Percentiles rank a stretch among this genome's conserved stretches.
phyloP scores from a whole-genome alignment of 371 early-diverging fungal species.

The Syncephalastrum sp. region DNA sequence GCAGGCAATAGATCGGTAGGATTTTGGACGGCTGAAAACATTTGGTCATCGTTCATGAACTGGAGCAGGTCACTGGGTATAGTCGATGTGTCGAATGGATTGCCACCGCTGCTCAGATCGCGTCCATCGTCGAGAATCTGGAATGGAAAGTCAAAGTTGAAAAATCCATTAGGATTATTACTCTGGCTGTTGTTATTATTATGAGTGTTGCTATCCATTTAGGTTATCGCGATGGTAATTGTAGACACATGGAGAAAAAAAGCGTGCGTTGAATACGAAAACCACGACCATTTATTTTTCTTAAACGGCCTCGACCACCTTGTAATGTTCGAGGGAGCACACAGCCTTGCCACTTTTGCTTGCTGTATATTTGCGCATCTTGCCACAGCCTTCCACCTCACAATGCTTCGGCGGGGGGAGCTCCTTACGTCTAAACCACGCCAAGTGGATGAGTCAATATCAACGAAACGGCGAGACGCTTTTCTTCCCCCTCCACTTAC shows the following conservation, averaged over 20 bases:
- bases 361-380: constrained; percentile 38
- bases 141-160: constrained; percentile 10
- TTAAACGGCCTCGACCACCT: constrained; percentile 19
- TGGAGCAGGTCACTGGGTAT: constrained; percentile 17
- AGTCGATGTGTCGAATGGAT: not conserved
- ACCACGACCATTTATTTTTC: too few species aligned
- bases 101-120: not conserved
- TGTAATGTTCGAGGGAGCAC: constrained; percentile 48
- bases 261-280: too few species aligned
- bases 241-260: too few species aligned
- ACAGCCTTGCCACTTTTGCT: constrained; percentile 38
- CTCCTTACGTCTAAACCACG: too few species aligned
- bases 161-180: constrained; percentile 4
- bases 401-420: constrained; percentile 1
- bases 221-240: too few species aligned
- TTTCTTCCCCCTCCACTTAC: not conserved
- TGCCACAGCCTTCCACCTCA: constrained; percentile 33
- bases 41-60: constrained; percentile 11
- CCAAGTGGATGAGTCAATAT: too few species aligned
- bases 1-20: constrained; percentile 1
- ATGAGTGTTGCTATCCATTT: too few species aligned
- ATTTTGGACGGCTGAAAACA: not conserved
- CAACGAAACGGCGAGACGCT: not conserved
- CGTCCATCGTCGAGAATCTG: constrained; percentile 4
- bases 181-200: not conserved